Base-by-base conservation (phyloP, 169 alveolate species). In the Plasmodium cynomolgi region DNA sequence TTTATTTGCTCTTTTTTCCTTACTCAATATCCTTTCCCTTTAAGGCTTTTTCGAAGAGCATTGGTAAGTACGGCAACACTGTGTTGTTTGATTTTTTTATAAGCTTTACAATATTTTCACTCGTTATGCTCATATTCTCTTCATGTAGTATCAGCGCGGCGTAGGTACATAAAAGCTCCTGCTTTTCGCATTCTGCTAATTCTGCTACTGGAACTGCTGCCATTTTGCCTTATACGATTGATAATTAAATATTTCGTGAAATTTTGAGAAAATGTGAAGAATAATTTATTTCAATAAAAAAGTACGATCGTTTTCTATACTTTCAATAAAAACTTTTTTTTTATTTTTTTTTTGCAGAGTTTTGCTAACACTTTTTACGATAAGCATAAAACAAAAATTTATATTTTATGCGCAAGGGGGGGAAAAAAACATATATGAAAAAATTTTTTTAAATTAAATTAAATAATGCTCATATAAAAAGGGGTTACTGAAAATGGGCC, bases 111-210 rank as follows among this genome's bases (percentile, higher is more conserved):
- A 97, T 95, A 97, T 97, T 97, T 44, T 98, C 98, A 77, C 98
- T 98, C 50, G 99, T 97, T 62, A 98, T 98, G 23, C 98, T 99
- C 84, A 97, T 88, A 37, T 98, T 98, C 83, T 97, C 99, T 83
- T 98, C 99, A 93, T 96, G 97, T 73, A 98, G 96, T 94, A 98
- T 96, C 72, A 98, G 97, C 23, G 99, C 98, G 17, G 99, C 98
- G 95, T 98, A 98, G 81, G 98, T 98, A 98, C 99, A 98, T 96
- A 98, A 96, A 95, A 98, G 97, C 96, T 98, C 99, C 93, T 96
- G 98, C 83, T 97, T 96, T 96, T 97, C 97, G 82, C 93, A 96
- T 80, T 95, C 96, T 94, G 97, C 74, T 82, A 96, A 88, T 79
- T 92, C 92, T 73, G 95, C 33, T 37, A 94, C 95, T 84, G 97